Conservation (phyloP, 78 protist species). For the Tieghemostelium lacteum region DNA sequence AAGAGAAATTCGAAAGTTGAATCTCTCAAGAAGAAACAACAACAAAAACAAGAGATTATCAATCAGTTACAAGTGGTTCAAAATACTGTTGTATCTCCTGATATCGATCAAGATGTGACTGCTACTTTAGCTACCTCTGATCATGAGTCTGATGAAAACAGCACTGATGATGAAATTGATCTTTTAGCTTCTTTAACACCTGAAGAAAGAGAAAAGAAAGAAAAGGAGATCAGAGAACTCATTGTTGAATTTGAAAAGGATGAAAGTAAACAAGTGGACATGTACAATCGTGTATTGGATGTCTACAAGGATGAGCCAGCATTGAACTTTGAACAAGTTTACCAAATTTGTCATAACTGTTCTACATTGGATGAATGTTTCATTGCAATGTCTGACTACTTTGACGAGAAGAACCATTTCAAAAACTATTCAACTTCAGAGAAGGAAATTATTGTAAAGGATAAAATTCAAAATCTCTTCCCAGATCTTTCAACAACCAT, state of each 20-base stretch:
- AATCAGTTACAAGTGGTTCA: not conserved
- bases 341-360: not conserved
- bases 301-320: not conserved
- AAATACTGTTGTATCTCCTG: slow-evolving; percentile 6
- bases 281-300: not conserved
- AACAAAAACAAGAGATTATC: not conserved
- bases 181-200: slow-evolving; percentile 1
- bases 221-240: not conserved
- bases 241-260: not conserved
- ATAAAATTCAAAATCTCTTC: not conserved
- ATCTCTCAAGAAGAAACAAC: not conserved
- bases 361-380: not conserved
- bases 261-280: slow-evolving; percentile 7
- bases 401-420: not conserved
- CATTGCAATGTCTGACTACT: not conserved
- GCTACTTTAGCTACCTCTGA: not conserved
- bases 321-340: slow-evolving; percentile 18
- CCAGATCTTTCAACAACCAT: not conserved
- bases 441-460: not conserved
- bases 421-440: not conserved
- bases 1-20: not conserved
- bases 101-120: not conserved
- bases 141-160: not conserved
- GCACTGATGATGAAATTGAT: slow-evolving; percentile 12
- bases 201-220: slow-evolving; percentile 6